Evolutionary conservation across 2,329 filamentous ascomycete species (phyloP).

Genomic region (Diplodia corticola): DNA sequence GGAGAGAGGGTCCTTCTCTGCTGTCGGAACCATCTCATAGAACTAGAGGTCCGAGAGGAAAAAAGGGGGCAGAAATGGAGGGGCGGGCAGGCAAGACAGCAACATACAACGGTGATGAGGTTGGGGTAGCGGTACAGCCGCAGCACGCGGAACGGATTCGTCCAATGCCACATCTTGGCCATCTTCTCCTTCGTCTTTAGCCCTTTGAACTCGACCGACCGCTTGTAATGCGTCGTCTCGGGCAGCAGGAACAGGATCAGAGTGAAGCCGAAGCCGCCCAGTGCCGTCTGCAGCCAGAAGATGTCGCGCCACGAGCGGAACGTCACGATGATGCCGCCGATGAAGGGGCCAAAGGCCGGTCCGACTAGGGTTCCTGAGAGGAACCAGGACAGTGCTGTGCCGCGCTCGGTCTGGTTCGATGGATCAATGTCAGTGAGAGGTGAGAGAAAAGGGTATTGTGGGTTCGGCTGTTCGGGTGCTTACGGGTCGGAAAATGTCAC

Average conservation of each 20-base stretch:
- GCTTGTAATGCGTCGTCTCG: slow-evolving; percentile 69
- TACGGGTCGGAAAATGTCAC: slow-evolving; percentile 50
- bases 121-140: slow-evolving; percentile 69
- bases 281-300: slow-evolving; percentile 73
- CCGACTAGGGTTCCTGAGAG: slow-evolving; percentile 70
- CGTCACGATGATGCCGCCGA: slow-evolving; percentile 76
- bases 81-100: neutral
- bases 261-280: slow-evolving; percentile 61
- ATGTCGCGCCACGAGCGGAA: slow-evolving; percentile 72
- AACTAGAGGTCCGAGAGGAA: no score
- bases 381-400: slow-evolving; percentile 73
- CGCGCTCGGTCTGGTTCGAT: slow-evolving; percentile 63
- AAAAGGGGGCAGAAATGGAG: neutral
- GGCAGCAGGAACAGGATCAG: slow-evolving; percentile 67
- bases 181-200: slow-evolving; percentile 53
- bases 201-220: slow-evolving; percentile 61
- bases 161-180: slow-evolving; percentile 59
- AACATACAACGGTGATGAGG: slow-evolving; percentile 52
- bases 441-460: neutral
- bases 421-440: slow-evolving; percentile 19
- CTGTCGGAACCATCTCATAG: no score
- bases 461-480: slow-evolving; percentile 32
- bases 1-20: no score
- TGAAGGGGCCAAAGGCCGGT: slow-evolving; percentile 68
- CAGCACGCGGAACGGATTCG: slow-evolving; percentile 66